Percentiles rank a stretch among this genome's conserved stretches.
These are phyloP conservation scores for Scheffersomyces lignosus DNA, from an alignment of 805 yeast genomes.

Conservation along the genomic window DNA sequence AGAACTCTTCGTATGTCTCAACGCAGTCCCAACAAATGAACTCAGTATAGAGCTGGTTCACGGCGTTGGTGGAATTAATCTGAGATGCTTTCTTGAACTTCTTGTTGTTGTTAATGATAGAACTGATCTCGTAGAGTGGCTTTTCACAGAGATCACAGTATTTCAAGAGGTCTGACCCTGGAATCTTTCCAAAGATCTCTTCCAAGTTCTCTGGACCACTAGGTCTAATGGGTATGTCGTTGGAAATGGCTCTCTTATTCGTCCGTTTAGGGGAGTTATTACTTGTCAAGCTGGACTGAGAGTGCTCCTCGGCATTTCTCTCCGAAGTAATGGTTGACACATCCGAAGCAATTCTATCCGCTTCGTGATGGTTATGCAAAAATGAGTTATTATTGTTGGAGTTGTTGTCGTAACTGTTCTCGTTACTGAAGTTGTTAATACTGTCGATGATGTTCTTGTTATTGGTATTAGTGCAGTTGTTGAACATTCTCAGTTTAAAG, in stretches of 20 bases:
- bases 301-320: background rate
- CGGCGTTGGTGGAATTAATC: background rate
- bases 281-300: background rate
- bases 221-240: conserved; percentile 4
- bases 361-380: too few relatives aligned
- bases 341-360: too few relatives aligned
- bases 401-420: too few relatives aligned
- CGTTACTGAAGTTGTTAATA: too few relatives aligned
- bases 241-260: conserved; percentile 10
- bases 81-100: conserved; percentile 7
- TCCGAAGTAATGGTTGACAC: conserved; percentile 9
- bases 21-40: conserved; percentile 66
- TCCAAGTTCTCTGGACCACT: conserved; percentile 26
- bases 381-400: too few relatives aligned
- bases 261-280: conserved; percentile 4
- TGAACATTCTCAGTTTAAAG: conserved; percentile 33
- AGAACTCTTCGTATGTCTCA: conserved; percentile 52
- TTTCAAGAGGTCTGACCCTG: conserved; percentile 40
- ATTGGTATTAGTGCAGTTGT: too few relatives aligned
- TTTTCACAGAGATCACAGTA: conserved; percentile 70
- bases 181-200: conserved; percentile 38
- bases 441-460: too few relatives aligned
- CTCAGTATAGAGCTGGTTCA: conserved; percentile 40
- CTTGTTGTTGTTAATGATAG: conserved; percentile 26
- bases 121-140: conserved; percentile 64